Percentiles rank a stretch among this genome's conserved stretches.
Conservation (phyloP, 129 eudicot species). For the Gnaphalium uliginosum region DNA sequence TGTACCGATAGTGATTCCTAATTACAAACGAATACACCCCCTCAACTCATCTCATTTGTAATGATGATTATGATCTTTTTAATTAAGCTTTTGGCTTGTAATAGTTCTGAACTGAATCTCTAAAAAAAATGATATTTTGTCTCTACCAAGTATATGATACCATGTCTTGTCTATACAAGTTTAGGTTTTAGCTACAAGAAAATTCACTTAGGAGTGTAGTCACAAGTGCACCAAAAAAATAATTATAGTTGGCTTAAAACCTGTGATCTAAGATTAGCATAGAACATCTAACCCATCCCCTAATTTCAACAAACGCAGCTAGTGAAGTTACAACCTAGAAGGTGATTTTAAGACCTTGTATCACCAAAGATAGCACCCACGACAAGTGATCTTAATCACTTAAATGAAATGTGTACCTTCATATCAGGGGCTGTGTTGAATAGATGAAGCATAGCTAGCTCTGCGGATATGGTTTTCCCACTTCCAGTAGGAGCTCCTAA, state of each 20-base stretch:
- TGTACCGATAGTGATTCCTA: not conserved
- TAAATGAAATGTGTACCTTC: slow-evolving; percentile 61
- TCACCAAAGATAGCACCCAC: slow-evolving; percentile 2
- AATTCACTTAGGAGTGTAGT: not conserved
- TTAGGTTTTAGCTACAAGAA: not conserved
- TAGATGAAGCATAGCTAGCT: slow-evolving; percentile 95
- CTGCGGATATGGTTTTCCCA: slow-evolving; percentile 99
- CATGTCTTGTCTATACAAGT: not conserved
- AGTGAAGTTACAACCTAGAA: not conserved
- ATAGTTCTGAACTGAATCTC: too few species aligned
- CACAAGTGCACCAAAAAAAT: too few species aligned
- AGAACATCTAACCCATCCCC: not conserved
- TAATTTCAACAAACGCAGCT: not conserved
- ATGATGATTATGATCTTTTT: slow-evolving; percentile 12
- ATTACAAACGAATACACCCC: not conserved
- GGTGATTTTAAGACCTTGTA: not conserved
- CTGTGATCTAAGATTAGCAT: not conserved
- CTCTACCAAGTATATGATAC: slow-evolving; percentile 1
- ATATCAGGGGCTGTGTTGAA: slow-evolving; percentile 91
- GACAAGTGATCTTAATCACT: slow-evolving; percentile 10
- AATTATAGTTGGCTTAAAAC: not conserved
- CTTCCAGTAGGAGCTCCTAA: slow-evolving; percentile 98
- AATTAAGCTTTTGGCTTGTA: too few species aligned
- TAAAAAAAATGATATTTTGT: not conserved
- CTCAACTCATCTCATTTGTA: not conserved